Percentiles rank a stretch among this genome's conserved stretches.
phyloP scores from a whole-genome alignment of 1,139 yeast species.

The Yamadazyma pseudoaaseri region DNA sequence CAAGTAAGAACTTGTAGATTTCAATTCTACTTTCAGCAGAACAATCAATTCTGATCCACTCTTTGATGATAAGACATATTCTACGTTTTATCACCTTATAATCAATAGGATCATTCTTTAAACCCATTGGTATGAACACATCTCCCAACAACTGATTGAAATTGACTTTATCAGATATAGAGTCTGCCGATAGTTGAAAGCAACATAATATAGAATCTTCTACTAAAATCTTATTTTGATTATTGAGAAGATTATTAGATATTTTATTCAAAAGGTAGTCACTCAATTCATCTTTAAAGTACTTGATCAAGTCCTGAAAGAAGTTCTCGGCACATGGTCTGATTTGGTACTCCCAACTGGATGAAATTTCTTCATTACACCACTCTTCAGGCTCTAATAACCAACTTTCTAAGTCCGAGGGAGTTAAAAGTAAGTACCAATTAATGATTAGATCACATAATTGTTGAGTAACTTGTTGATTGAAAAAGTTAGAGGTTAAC shows the following conservation, averaged over 20 bases:
- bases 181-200: conserved; percentile 72
- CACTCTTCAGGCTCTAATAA: conserved; percentile 86
- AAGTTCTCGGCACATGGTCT: conserved; percentile 88
- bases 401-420: conserved; percentile 82
- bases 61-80: conserved; percentile 69
- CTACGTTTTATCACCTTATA: conserved; percentile 72
- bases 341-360: conserved; percentile 81
- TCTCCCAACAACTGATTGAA: conserved; percentile 59
- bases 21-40: conserved; percentile 55
- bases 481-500: conserved; percentile 56
- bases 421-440: conserved; percentile 71
- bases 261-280: conserved; percentile 65
- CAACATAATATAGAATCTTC: conserved; percentile 81
- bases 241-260: conserved; percentile 44
- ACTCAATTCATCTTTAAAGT: conserved; percentile 61
- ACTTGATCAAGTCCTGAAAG: conserved; percentile 69
- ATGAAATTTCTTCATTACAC: conserved; percentile 75
- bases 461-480: conserved; percentile 51
- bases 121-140: conserved; percentile 67
- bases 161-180: conserved; percentile 62
- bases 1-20: conserved; percentile 56
- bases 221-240: conserved; percentile 53
- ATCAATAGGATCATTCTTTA: conserved; percentile 43
- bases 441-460: conserved; percentile 66
- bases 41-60: conserved; percentile 76